A percentile compares a stretch with the other conserved stretches of the same genome.
These are phyloP conservation scores for Wickerhamomyces sydowiorum DNA, from an alignment of 805 yeast species.

Conservation along the genomic window DNA sequence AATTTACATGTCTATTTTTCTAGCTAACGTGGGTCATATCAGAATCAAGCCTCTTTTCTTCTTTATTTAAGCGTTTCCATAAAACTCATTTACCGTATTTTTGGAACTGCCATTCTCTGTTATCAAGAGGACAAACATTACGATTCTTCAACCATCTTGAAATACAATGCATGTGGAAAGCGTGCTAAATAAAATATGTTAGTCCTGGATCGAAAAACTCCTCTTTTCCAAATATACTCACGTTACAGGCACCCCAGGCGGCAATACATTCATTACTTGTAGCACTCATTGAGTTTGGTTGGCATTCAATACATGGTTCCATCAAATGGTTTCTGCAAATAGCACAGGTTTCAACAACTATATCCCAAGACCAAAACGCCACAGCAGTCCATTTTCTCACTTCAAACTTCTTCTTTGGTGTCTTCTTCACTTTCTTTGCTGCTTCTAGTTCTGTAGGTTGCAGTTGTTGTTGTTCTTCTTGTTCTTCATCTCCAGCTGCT, in stretches of 20 bases:
- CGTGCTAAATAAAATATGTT: constrained; percentile 42
- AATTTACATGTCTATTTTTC: neutral
- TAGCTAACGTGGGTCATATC: neutral
- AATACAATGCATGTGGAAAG: constrained; percentile 97
- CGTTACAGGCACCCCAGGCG: constrained; percentile 93
- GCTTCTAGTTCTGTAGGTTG: constrained; percentile 5
- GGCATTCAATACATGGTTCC: constrained; percentile 98
- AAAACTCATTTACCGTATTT: constrained; percentile 59
- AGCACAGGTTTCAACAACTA: constrained; percentile 93
- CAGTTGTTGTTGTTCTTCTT: constrained; percentile 1
- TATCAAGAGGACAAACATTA: constrained; percentile 95
- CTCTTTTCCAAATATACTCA: constrained; percentile 5
- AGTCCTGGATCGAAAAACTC: neutral
- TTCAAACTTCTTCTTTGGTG: constrained; percentile 70
- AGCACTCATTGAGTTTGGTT: constrained; percentile 65
- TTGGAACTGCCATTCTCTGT: constrained; percentile 77
- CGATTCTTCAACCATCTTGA: constrained; percentile 92
- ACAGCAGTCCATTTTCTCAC: constrained; percentile 98
- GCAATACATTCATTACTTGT: constrained; percentile 78
- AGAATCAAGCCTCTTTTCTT: too few relatives aligned
- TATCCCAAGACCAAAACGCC: constrained; percentile 99
- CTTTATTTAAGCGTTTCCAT: too few relatives aligned
- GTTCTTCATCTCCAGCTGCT: constrained; percentile 1
- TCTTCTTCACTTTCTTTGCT: constrained; percentile 10
- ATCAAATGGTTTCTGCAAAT: constrained; percentile 96